These are phyloP conservation scores for Yarrowia galli DNA, from an alignment of 1,139 yeast genomes.

Conservation along the genomic window DNA sequence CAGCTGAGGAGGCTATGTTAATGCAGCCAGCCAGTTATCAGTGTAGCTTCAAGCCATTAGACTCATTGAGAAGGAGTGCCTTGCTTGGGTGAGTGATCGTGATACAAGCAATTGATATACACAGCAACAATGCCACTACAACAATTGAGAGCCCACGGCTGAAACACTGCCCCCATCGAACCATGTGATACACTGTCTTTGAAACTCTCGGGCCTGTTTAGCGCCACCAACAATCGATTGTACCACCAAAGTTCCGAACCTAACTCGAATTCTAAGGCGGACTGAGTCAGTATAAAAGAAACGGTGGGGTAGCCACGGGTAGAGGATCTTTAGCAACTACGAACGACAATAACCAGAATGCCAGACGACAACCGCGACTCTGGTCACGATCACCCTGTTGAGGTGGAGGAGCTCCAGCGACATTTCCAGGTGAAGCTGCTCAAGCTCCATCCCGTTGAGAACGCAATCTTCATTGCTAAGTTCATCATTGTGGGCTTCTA, in stretches of 20 bases:
- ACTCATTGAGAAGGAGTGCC: not conserved
- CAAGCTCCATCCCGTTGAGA: constrained; percentile 24
- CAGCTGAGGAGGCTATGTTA: constrained; percentile 1
- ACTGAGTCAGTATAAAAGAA: not conserved
- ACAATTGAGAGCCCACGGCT: not conserved
- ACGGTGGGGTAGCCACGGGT: not conserved
- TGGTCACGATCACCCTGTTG: constrained; percentile 10
- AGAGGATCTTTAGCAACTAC: not conserved
- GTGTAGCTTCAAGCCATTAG: not conserved
- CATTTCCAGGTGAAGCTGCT: constrained; percentile 16
- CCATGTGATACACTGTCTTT: not conserved
- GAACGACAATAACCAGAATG: not conserved
- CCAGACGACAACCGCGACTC: not conserved
- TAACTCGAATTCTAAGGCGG: constrained; percentile 22
- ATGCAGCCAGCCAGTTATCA: not conserved
- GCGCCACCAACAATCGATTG: not conserved
- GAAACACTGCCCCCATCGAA: not conserved
- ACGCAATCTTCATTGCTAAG: constrained; percentile 10
- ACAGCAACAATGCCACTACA: too few relatives aligned
- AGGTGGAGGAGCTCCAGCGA: constrained; percentile 23
- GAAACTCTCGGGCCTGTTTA: not conserved
- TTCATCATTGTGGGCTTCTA: not conserved
- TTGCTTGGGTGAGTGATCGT: not conserved
- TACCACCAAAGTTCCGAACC: constrained; percentile 3
- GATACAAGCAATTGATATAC: too few relatives aligned